phyloP scores from a whole-genome alignment of 352 stramenopile genomes.

The Phytophthora colocasiae region DNA sequence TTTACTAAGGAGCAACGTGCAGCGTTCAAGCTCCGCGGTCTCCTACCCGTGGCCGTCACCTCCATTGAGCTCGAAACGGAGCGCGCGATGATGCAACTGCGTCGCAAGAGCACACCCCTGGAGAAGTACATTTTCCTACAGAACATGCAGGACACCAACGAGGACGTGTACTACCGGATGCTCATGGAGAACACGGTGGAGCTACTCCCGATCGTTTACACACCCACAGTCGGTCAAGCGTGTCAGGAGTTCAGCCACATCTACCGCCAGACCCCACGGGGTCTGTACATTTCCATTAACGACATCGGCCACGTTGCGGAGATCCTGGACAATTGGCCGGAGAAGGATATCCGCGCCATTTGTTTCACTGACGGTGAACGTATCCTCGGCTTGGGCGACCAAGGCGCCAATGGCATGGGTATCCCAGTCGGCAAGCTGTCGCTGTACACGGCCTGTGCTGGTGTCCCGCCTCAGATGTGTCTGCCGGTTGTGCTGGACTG shows the following conservation, averaged over 20 bases:
- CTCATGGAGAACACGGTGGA: slow-evolving; percentile 90
- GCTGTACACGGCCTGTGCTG: slow-evolving; percentile 95
- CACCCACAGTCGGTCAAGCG: slow-evolving; percentile 95
- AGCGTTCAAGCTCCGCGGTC: slow-evolving; percentile 86
- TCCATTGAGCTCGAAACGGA: slow-evolving; percentile 91
- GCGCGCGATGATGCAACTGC: slow-evolving; percentile 86
- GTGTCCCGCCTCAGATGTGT: slow-evolving; percentile 93
- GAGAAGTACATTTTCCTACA: slow-evolving; percentile 96
- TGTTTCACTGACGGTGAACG: slow-evolving; percentile 97
- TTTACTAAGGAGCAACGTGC: slow-evolving; percentile 92
- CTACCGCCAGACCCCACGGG: slow-evolving; percentile 89
- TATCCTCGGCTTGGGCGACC: slow-evolving; percentile 96
- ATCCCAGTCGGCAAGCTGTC: slow-evolving; percentile 96
- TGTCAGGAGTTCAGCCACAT: slow-evolving; percentile 92
- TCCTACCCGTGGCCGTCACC: slow-evolving; percentile 87
- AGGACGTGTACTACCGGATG: slow-evolving; percentile 93
- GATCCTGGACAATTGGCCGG: slow-evolving; percentile 96
- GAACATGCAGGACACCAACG: slow-evolving; percentile 89
- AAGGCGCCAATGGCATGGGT: slow-evolving; percentile 88
- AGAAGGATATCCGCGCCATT: slow-evolving; percentile 96
- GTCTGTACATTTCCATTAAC: slow-evolving; percentile 93
- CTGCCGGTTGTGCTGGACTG: slow-evolving; percentile 96
- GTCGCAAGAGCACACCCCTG: slow-evolving; percentile 85
- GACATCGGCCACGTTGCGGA: slow-evolving; percentile 84
- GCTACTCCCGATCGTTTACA: slow-evolving; percentile 98